phyloP scores from a whole-genome alignment of 768 basidiomycete genomes.

The Collybia nuda region DNA sequence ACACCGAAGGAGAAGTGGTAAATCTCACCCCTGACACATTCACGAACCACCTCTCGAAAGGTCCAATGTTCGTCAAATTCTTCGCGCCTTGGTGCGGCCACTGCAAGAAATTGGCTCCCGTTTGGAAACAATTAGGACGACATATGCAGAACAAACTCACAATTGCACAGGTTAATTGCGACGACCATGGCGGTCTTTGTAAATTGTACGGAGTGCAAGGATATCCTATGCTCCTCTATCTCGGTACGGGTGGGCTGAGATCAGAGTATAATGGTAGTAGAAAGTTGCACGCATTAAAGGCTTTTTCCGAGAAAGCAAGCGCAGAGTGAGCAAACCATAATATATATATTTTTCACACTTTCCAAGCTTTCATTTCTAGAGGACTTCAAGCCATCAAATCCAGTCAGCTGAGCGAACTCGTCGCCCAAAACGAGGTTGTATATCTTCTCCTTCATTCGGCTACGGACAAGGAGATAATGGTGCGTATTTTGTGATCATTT shows the following conservation, averaged over 20 bases:
- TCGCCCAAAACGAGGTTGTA: slow-evolving; percentile 42
- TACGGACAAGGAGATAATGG: slow-evolving; percentile 36
- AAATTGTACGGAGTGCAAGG: slow-evolving; percentile 64
- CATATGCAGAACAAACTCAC: slow-evolving; percentile 70
- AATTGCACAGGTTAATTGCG: slow-evolving; percentile 89
- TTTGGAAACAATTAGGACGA: slow-evolving; percentile 74
- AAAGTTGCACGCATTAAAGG: slow-evolving; percentile 66
- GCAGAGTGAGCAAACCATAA: slow-evolving; percentile 53
- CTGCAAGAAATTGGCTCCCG: slow-evolving; percentile 90
- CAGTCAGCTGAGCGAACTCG: slow-evolving; percentile 38
- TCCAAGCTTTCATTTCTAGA: slow-evolving; percentile 7
- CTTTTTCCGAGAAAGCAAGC: slow-evolving; percentile 75
- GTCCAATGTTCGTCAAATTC: slow-evolving; percentile 61
- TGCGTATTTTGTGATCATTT: slow-evolving; percentile 16
- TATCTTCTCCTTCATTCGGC: slow-evolving; percentile 50
- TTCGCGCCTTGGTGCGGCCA: slow-evolving; percentile 98
- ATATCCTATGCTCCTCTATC: slow-evolving; percentile 84
- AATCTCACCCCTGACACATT: slow-evolving; percentile 37
- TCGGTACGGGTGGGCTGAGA: slow-evolving; percentile 49
- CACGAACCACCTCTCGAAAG: slow-evolving; percentile 32
- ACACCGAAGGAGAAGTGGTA: slow-evolving; percentile 36
- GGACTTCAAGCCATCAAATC: slow-evolving; percentile 30
- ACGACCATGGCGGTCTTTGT: slow-evolving; percentile 70
- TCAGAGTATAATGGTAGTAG: slow-evolving; percentile 79
- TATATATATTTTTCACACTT: not conserved